phyloP scores from a whole-genome alignment of 2,329 filamentous ascomycete species.

The Colletotrichum camelliae region DNA sequence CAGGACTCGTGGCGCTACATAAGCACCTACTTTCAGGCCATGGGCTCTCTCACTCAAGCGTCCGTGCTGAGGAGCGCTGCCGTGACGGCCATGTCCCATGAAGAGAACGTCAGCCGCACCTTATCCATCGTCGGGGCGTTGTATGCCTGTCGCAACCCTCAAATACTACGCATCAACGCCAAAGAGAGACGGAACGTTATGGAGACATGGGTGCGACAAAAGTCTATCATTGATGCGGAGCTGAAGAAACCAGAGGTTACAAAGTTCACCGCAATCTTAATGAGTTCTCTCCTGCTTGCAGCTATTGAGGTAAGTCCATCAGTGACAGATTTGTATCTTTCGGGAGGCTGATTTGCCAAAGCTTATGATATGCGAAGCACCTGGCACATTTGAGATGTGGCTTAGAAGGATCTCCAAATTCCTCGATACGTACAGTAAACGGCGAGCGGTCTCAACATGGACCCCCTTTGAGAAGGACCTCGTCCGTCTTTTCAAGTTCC shows the following conservation, averaged over 20 bases:
- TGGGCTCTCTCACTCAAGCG: background rate
- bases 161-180: background rate
- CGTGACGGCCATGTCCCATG: background rate
- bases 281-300: background rate
- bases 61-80: background rate
- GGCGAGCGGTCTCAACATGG: background rate
- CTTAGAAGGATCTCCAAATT: background rate
- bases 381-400: background rate
- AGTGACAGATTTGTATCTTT: background rate
- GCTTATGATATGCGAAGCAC: background rate
- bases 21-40: background rate
- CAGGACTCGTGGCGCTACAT: conserved; percentile 3
- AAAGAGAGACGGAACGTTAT: background rate
- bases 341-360: background rate
- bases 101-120: background rate
- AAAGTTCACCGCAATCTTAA: background rate
- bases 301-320: background rate
- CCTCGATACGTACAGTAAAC: background rate
- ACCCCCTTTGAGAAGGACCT: background rate
- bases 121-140: background rate
- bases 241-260: background rate
- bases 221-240: background rate
- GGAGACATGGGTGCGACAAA: background rate
- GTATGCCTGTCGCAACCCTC: background rate
- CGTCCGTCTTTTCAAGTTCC: background rate